Conservation (phyloP, 495 filamentous ascomycete species). For the Penicillium bovifimosum region DNA sequence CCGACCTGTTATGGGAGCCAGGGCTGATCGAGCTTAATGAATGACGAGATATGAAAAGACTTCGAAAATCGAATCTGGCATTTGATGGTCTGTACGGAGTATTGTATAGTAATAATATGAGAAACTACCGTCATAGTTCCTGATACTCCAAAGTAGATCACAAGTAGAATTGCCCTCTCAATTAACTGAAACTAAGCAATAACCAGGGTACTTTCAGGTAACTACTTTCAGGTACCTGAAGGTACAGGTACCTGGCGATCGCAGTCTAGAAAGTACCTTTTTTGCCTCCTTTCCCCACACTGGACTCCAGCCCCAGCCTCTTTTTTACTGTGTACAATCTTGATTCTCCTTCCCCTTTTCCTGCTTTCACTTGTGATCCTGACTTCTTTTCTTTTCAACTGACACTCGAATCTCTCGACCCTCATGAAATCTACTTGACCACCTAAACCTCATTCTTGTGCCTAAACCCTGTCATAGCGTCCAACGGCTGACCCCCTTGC, state of each 20-base stretch:
- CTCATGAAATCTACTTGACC: not conserved
- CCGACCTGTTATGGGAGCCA: not conserved
- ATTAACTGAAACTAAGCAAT: not conserved
- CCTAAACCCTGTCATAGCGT: not conserved
- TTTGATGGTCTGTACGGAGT: slow-evolving; percentile 3
- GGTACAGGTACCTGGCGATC: slow-evolving; percentile 10
- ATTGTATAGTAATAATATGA: slow-evolving; percentile 9
- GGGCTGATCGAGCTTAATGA: slow-evolving; percentile 9
- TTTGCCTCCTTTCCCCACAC: slow-evolving; percentile 16
- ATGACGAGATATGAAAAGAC: slow-evolving; percentile 19
- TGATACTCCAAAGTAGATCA: too few relatives aligned
- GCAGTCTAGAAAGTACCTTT: not conserved
- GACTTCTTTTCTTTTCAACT: not conserved
- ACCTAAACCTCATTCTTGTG: not conserved
- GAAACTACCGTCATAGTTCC: not conserved
- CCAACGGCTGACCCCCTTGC: slow-evolving; percentile 2
- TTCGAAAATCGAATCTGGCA: not conserved
- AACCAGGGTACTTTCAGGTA: not conserved
- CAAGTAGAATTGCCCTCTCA: too few relatives aligned
- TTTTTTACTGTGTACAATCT: slow-evolving; percentile 20
- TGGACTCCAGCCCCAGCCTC: slow-evolving; percentile 14
- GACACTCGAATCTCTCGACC: not conserved
- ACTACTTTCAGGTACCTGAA: not conserved
- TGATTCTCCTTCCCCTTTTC: slow-evolving; percentile 5
- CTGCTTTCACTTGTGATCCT: not conserved